Base-by-base conservation (phyloP, 805 yeast genomes). In the Starmerella davenportii region DNA sequence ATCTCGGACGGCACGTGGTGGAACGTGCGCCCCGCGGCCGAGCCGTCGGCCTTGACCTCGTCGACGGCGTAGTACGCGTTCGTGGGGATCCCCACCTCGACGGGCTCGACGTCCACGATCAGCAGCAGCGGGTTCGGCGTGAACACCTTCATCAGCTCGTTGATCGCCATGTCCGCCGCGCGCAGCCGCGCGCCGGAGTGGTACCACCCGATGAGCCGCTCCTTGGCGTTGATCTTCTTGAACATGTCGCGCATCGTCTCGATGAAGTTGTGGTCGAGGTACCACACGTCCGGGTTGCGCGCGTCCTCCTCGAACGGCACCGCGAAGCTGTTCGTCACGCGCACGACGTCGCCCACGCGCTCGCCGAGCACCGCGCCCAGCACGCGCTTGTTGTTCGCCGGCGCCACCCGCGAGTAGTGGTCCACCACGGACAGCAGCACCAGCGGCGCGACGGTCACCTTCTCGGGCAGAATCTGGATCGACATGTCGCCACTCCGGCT, bases 281-380 rank as follows among this genome's bases (percentile, higher is more conserved):
- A 90, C 96, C 96, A 90, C 34, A 92, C 95, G 17, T 74, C 76
- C 2, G 93, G 71, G 57, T 82, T 79, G 58, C 73, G 78, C 34
- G 79, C 93, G 55, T 90, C 98, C 57, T 90, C 99, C 61, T 90
- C 98, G 55, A 90, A 90, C 1, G 99, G 99, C 36, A 90, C 79
- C 7, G 96, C 99, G 64, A 81, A 90, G 20, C 92, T 78, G 62
- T 90, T 90, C 38, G 95, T 74, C 17, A 85, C 87, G 38, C 75
- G 72, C 36, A 85, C 72, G 1, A 9, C 65, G 55, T 14, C 72
- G 60, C 38, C 47, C 27, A n/a, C 23, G 34, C 21, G 15, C 19
- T 33, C 43, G 16, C 99, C 99, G 39, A 90, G 66, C 39, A 90
- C 72, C 32, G 84, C 95, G 43, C 99, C 99, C 15, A 90, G 79